phyloP scores from a whole-genome alignment of 805 yeast genomes.

The Maudiozyma serrabonitensis region DNA sequence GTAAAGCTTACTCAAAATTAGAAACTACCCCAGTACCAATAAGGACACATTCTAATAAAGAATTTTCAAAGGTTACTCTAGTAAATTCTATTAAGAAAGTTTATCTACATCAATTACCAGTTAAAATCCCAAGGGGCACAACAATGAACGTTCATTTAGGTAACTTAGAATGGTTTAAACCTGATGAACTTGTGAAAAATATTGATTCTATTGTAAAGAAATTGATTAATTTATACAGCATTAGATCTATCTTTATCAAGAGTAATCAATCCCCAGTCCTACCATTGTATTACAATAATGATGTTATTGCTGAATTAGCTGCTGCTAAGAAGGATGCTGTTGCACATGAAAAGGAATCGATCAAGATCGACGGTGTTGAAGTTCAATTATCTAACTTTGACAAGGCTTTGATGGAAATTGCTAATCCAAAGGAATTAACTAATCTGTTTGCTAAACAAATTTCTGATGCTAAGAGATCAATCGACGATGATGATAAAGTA shows the following conservation, averaged over 20 bases:
- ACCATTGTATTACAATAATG: constrained; percentile 68
- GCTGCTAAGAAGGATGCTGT: constrained; percentile 20
- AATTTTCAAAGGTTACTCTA: constrained; percentile 41
- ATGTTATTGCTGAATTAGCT: constrained; percentile 32
- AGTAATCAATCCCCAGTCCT: constrained; percentile 67
- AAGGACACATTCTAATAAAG: constrained; percentile 31
- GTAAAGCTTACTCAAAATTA: constrained; percentile 62
- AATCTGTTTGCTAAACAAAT: constrained; percentile 51
- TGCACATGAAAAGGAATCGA: constrained; percentile 17
- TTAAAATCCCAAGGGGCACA: constrained; percentile 64
- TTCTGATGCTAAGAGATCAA: constrained; percentile 31
- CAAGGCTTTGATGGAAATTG: constrained; percentile 73
- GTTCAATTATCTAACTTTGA: constrained; percentile 53
- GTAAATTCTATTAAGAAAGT: constrained; percentile 50
- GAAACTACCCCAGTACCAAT: constrained; percentile 63
- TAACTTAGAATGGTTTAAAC: constrained; percentile 32
- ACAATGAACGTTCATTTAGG: constrained; percentile 63
- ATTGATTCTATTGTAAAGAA: constrained; percentile 42
- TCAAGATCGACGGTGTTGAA: constrained; percentile 31
- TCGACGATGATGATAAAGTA: constrained; percentile 9
- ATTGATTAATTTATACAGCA: constrained; percentile 34
- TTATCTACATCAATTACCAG: constrained; percentile 44
- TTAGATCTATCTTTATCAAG: constrained; percentile 57
- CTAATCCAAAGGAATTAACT: constrained; percentile 59
- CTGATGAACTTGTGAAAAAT: constrained; percentile 51